Base-by-base conservation (phyloP, 1,139 yeast genomes). In the Hyphopichia burtonii region DNA sequence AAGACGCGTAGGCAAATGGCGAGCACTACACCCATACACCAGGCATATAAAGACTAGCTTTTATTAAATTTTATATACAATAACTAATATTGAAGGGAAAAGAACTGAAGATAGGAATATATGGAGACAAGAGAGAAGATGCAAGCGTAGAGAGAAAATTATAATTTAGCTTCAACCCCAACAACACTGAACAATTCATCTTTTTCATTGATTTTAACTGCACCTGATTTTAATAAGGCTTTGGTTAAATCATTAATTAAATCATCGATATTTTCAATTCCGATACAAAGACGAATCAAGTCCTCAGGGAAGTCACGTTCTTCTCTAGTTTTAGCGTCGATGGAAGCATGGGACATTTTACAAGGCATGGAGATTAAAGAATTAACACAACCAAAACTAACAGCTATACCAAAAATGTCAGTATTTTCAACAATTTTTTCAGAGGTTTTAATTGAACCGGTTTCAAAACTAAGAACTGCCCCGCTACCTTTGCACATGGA, bases 291-390 rank as follows among this genome's bases (percentile, higher is more conserved):
- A 54, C 97, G 76, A 54, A 90, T 82, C 56, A 90, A 72, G 61
- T 91, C 97, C 63, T 90, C 96, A 2, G 97, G 96, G 66, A 90
- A 83, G 33, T 83, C 89, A 58, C 97, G 78, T 63, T 86, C 96
- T 45, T 83, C 83, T 61, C 96, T 78, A 8, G 90, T 83, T 56
- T 86, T 82, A 31, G 90, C 85, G 56, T 89, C 96, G 50, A 91
- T 90, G 5, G 96, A 84, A n/a, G 97, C 97, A 59, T 90, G 97
- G 2, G 96, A 87, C 97, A 90, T 90, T 63, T 81, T 81, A 64
- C 96, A 88, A 11, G 97, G 97, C 85, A 90, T 80, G 37, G 94
- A 86, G 45, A 91, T 88, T 55, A 91, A 74, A 16, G 96, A 87
- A 66, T 89, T 88, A 44, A 91, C 96, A 62, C 96, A 86, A 16